Percentiles rank a stretch among this genome's conserved stretches.
Conservation (phyloP, 192 early-diverging fungal genomes). For the Rhizophagus prolifer region DNA sequence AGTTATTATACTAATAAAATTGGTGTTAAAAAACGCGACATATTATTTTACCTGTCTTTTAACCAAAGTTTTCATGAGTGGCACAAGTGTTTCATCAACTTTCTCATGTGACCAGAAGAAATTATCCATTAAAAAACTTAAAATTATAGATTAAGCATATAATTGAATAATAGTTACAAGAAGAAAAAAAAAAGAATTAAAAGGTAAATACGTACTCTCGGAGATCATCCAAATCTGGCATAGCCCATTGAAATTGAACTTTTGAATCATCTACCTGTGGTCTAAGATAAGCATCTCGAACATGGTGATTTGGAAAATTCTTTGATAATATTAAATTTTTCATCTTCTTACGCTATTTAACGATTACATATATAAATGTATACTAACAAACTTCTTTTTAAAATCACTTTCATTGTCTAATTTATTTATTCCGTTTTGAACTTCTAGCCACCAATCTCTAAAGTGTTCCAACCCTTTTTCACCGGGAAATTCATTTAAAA, state of each 20-base stretch:
- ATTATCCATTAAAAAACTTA: constrained; percentile 54
- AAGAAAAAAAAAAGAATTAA: neutral
- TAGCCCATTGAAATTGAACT: constrained; percentile 67
- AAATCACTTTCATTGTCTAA: constrained; percentile 18
- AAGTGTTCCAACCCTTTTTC: constrained; percentile 52
- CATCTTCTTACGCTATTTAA: constrained; percentile 57
- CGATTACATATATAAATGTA: neutral
- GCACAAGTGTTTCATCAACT: constrained; percentile 66
- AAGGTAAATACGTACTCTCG: constrained; percentile 31
- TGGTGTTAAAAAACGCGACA: neutral
- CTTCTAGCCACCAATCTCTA: constrained; percentile 56
- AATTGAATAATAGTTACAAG: neutral
- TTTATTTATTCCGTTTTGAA: constrained; percentile 38
- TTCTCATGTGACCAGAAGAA: constrained; percentile 66
- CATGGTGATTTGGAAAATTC: constrained; percentile 76
- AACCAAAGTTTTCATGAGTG: constrained; percentile 64
- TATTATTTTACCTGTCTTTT: constrained; percentile 30
- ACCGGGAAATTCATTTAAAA: constrained; percentile 71
- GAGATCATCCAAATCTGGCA: constrained; percentile 67
- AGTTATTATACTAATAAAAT: neutral
- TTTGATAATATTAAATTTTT: constrained; percentile 67
- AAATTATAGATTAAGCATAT: neutral
- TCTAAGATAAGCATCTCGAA: constrained; percentile 75
- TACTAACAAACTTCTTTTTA: constrained; percentile 47
- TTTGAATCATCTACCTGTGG: constrained; percentile 72